These are phyloP conservation scores for Capsicum baccatum DNA, from an alignment of 257 asterid genomes.

Conservation along the genomic window DNA sequence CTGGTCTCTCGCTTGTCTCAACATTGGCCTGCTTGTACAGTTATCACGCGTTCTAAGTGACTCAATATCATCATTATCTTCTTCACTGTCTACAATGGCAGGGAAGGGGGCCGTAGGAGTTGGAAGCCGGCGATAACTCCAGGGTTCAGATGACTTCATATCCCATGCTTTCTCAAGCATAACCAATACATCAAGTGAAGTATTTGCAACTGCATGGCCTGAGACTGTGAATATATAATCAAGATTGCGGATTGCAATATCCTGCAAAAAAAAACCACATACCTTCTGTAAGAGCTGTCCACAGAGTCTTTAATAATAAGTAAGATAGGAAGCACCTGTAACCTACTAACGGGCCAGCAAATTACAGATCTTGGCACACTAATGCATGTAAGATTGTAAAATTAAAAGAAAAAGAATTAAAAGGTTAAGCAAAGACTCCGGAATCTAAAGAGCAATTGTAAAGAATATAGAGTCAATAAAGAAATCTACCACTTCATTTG, in stretches of 20 bases:
- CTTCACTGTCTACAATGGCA: slow-evolving; percentile 79
- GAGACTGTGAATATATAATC: slow-evolving; percentile 86
- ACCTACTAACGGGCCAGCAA: slow-evolving; percentile 11
- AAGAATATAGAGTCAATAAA: not conserved
- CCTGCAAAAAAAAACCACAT: slow-evolving; percentile 65
- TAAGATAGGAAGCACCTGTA: slow-evolving; percentile 11
- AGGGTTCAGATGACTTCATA: slow-evolving; percentile 79
- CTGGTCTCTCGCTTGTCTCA: slow-evolving; percentile 46
- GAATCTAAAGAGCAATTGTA: not conserved
- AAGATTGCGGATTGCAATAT: slow-evolving; percentile 83
- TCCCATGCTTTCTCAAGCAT: slow-evolving; percentile 78
- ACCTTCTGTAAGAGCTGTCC: slow-evolving; percentile 25
- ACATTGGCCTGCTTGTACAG: slow-evolving; percentile 45
- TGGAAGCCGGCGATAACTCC: slow-evolving; percentile 89
- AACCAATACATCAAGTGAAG: slow-evolving; percentile 73
- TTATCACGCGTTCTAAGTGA: slow-evolving; percentile 55
- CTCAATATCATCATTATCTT: slow-evolving; percentile 66
- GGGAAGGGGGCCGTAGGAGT: slow-evolving; percentile 94
- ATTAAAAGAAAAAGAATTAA: not conserved
- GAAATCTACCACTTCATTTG: not conserved
- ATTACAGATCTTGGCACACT: not conserved
- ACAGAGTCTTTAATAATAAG: not conserved
- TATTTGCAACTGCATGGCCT: slow-evolving; percentile 58
- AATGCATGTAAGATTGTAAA: not conserved
- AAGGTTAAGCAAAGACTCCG: not conserved